Evolutionary conservation across 495 filamentous ascomycete species (phyloP).

Genomic region (Lasiosphaeris hirsuta): DNA sequence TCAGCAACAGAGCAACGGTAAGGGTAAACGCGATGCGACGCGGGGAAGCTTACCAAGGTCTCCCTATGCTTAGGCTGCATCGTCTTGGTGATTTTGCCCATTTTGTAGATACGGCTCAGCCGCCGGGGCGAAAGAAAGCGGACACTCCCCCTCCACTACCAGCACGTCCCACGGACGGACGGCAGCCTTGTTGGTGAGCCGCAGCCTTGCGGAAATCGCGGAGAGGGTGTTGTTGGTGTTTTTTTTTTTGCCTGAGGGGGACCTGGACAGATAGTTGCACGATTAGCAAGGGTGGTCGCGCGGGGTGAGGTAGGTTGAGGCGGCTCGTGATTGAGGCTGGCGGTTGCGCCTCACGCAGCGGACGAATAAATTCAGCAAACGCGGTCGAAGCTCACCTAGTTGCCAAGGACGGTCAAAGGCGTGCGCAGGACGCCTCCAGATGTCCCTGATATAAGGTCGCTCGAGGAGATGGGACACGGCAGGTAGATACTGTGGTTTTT

Average conservation of each 20-base stretch:
- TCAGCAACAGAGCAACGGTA: conserved; percentile 2
- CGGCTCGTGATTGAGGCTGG: conserved; percentile 10
- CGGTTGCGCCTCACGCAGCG: conserved; percentile 2
- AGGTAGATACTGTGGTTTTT: not conserved
- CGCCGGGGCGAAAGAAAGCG: conserved; percentile 40
- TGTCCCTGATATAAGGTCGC: conserved; percentile 15
- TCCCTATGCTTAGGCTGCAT: conserved; percentile 90
- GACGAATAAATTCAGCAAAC: conserved; percentile 12
- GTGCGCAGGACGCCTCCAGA: conserved; percentile 37
- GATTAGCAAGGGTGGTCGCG: conserved; percentile 1
- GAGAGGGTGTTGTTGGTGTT: not conserved
- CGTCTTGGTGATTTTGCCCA: conserved; percentile 97
- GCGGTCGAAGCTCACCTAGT: conserved; percentile 19
- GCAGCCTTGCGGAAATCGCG: conserved; percentile 24
- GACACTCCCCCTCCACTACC: conserved; percentile 49
- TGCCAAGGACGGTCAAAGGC: conserved; percentile 25
- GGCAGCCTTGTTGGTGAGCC: conserved; percentile 33
- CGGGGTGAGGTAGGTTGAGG: not conserved
- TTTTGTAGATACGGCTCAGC: conserved; percentile 57
- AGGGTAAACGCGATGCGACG: conserved; percentile 5
- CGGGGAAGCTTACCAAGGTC: conserved; percentile 68
- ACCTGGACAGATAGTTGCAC: not conserved
- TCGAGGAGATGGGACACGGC: not conserved
- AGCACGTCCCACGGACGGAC: conserved; percentile 33
- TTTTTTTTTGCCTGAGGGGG: not conserved